Evolutionary conservation across 164 flowering plant species (phyloP), one percentile per base, ranked within the genome.

Genomic region (Macadamia integrifolia): DNA sequence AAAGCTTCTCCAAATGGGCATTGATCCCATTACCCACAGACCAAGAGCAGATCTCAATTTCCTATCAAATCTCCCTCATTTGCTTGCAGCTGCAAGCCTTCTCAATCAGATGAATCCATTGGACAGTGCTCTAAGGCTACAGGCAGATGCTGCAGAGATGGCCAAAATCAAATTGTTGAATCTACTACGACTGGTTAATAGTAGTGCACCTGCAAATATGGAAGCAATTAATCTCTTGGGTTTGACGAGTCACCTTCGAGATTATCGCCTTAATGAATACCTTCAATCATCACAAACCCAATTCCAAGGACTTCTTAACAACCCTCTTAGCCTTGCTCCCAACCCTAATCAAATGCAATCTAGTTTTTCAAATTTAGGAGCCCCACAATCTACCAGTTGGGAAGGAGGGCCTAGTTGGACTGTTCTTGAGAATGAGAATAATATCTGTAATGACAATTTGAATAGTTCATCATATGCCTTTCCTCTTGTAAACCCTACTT

Each of bases 1-100:
- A 69, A 88, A 87, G 69, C 80, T 88, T 1, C 76, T 88, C 0
- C 78, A 76, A 60, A 82, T 72, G 86, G 94, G 91, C 0, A 84
- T 87, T 46, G 91, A 89, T 50, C 94, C 94, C 6, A 64, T 57
- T 9, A 89, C 94, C 7, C 94, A 89, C 66, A 80, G 69, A 77
- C 91, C 85, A 65, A 81, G 85, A 71, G 68, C 84, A 4, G 91
- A 87, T 66, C 79, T 77, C 58, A 78, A 75, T 77, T 62, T 78
- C 17, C 75, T 82, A 9, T 42, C 81, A 52, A 80, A 71, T 68
- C 76, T 86, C 1, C 74, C 82, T 17, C 83, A 81, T 40, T 62
- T 82, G 62, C 74, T 86, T 3, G 65, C 75, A 1, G 9, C 75
- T 9, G 57, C 84, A 49, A 77, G 66, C 44, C 52, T 77, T 13